Base-by-base conservation (phyloP, 371 early-diverging fungal genomes). In the Sporodiniella umbellata region DNA sequence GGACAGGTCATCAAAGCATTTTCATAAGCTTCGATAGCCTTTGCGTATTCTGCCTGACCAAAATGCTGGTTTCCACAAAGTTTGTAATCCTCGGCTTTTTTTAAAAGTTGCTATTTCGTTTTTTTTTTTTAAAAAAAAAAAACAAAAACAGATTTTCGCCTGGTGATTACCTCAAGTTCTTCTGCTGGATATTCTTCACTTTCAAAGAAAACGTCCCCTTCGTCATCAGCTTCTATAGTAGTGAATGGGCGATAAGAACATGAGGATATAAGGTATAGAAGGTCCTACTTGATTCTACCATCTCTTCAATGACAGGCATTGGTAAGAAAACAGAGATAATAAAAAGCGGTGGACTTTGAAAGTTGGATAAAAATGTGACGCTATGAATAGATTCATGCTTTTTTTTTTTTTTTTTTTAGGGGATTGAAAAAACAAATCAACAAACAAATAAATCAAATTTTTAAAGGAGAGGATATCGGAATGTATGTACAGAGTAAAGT, bases 1-100 rank as follows among this genome's bases (percentile, higher is more conserved):
- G 89, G 89, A 54, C 84, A 84, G 0, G 70, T 60, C 10, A 72
- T 65, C 17, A 85, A 54, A 0, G 87, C 89, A 42, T 83, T 72
- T 44, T 83, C 72, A 48, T 88, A 88, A 35, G 74, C 62, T 15
- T 50, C 51, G 25, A 83, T 64, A 4, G 86, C 86, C 33, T 78
- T 64, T 8, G 52, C 60, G 47, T 68, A 84, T 23, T 80, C 66
- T 22, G 62, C 72, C 25, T 62, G 46, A 5, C 66, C 81, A 65
- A 86, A 86, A 26, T 50, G 48, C 7, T 57, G 40, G 26, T 86
- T 86, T 19, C 86, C 86, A 23, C 43, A 47, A 14, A 56, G 23
- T 52, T 86, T 86, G 48, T 69, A 75, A 26, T 70, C 65, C 14
- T 64, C 64, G 11, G 83, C 76, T 48, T 81, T 72, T 26, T 51